These are phyloP conservation scores for Plasmodium gaboni DNA, from an alignment of 169 alveolate genomes.

Conservation along the genomic window DNA sequence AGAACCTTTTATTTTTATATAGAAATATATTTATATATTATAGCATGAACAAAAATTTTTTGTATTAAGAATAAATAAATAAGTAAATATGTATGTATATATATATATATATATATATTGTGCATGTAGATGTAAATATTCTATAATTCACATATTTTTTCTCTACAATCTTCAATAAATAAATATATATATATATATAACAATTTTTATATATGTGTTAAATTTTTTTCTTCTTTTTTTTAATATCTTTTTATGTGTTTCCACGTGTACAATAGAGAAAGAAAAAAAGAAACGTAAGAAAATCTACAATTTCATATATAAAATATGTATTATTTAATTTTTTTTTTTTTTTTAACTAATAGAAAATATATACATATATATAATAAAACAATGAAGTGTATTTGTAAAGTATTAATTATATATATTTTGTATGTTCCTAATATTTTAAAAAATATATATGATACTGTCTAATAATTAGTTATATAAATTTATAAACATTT, in stretches of 20 bases:
- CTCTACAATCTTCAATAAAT: no score
- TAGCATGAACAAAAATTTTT: no score
- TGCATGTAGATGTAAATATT: neutral
- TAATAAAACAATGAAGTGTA: neutral
- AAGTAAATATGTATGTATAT: constrained; percentile 12
- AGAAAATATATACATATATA: neutral
- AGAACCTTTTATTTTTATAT: no score
- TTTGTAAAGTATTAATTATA: constrained; percentile 22
- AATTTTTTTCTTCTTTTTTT: constrained; percentile 3
- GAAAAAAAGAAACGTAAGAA: constrained; percentile 4
- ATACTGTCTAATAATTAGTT: constrained; percentile 12
- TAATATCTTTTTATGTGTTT: neutral
- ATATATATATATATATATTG: constrained; percentile 2
- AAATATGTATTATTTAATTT: constrained; percentile 3
- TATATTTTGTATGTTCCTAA: constrained; percentile 10
- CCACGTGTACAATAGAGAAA: neutral
- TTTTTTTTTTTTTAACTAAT: neutral
- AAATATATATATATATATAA: neutral
- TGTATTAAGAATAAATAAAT: neutral
- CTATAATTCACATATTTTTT: no score
- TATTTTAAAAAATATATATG: neutral
- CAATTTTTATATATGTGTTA: neutral
- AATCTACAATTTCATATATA: neutral
- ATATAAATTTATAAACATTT: neutral
- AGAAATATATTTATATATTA: no score